Evolutionary conservation across 106 monocot species (phyloP).

Genomic region (Platanthera guangdongensis): DNA sequence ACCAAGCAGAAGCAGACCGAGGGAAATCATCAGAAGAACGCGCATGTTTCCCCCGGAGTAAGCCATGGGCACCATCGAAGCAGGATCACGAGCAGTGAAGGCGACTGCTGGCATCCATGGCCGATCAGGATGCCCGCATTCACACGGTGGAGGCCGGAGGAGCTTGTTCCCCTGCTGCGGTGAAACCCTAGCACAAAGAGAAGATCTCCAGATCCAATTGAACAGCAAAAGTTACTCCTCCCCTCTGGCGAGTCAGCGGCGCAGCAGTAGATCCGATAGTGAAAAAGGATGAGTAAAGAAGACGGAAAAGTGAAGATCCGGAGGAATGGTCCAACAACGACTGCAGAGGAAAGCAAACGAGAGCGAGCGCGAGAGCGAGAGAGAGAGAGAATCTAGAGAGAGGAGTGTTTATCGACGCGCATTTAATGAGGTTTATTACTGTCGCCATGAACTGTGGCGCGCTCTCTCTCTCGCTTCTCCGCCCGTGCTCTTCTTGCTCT

Average conservation of each 20-base stretch:
- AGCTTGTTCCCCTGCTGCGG: neutral
- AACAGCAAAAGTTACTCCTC: neutral
- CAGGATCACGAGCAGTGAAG: conserved; percentile 3
- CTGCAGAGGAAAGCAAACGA: neutral
- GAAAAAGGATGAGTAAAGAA: neutral
- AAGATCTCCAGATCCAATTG: neutral
- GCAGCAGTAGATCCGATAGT: conserved; percentile 1
- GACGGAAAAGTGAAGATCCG: neutral
- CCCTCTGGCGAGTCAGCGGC: neutral
- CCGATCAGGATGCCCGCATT: conserved; percentile 3
- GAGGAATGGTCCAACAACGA: conserved; percentile 3
- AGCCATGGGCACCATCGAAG: neutral
- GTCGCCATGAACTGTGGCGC: neutral
- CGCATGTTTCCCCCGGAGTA: neutral
- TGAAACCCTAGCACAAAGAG: conserved; percentile 1
- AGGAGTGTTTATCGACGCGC: neutral
- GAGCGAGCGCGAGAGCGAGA: neutral
- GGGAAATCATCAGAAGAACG: conserved; percentile 1
- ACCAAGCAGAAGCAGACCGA: conserved; percentile 3
- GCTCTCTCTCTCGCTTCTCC: neutral
- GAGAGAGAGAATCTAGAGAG: neutral
- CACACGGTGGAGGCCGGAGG: neutral
- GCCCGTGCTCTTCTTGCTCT: neutral
- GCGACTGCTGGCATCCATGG: conserved; percentile 4
- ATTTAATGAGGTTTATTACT: conserved; percentile 6